Conservation (phyloP, 2,329 filamentous ascomycete genomes). For the Neoscytalidium dimidiatum region DNA sequence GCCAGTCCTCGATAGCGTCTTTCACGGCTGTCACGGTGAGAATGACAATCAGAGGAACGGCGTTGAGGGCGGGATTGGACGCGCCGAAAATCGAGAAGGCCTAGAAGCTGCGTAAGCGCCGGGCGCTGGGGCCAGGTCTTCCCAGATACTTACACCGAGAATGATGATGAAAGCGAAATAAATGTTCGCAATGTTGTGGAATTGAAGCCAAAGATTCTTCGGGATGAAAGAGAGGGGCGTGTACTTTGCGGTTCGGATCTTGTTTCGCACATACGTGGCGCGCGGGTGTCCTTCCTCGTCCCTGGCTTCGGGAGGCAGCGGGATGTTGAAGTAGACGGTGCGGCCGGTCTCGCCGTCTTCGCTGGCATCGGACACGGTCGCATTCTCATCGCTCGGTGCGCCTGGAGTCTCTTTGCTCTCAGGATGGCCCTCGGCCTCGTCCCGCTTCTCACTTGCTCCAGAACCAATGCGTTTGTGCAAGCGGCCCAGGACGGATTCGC, state of each 20-base stretch:
- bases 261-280: slow-evolving; percentile 79
- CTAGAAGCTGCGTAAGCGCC: slow-evolving; percentile 51
- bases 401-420: slow-evolving; percentile 33
- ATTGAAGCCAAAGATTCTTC: slow-evolving; percentile 97
- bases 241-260: slow-evolving; percentile 97
- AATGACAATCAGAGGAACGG: slow-evolving; percentile 92
- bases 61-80: slow-evolving; percentile 83
- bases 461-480: slow-evolving; percentile 60
- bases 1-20: slow-evolving; percentile 93
- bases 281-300: slow-evolving; percentile 79
- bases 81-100: slow-evolving; percentile 96
- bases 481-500: slow-evolving; percentile 78
- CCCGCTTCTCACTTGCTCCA: slow-evolving; percentile 62
- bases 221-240: slow-evolving; percentile 92
- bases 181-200: slow-evolving; percentile 97
- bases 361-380: slow-evolving; percentile 36
- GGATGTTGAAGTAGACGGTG: slow-evolving; percentile 81
- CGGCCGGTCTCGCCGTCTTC: slow-evolving; percentile 40
- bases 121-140: slow-evolving; percentile 17
- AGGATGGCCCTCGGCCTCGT: slow-evolving; percentile 29
- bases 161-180: slow-evolving; percentile 98
- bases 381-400: slow-evolving; percentile 30
- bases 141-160: slow-evolving; percentile 70
- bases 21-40: slow-evolving; percentile 86
- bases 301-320: slow-evolving; percentile 71